Base-by-base conservation (phyloP, 2,329 filamentous ascomycete species). In the Microcyclospora pomicola region DNA sequence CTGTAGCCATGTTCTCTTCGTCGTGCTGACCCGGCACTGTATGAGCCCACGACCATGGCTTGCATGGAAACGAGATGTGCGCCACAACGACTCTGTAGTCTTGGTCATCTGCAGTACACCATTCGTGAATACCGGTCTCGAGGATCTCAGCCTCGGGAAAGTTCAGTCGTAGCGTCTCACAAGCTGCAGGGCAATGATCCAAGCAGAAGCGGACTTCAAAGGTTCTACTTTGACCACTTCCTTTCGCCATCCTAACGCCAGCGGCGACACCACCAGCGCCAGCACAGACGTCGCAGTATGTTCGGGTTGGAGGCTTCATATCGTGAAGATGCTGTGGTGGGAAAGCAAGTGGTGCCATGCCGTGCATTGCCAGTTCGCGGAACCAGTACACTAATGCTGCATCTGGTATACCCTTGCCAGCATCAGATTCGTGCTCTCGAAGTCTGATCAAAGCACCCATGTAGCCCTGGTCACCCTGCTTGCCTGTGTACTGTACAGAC, bases 51-150 rank as follows among this genome's bases (percentile, higher is more conserved):
- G 82, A 87, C 54, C 78, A 87, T 2, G 71, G 74, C 47, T 88
- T 82, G 39, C 85, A 92, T 0, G 84, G 83, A 0, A 82, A 82
- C 0, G 80, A 85, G 0, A 86, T 59, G 45, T 92, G 84, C 0
- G 83, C 60, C 2, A 88, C 62, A 47, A 91, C 82, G 0, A 79
- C 71, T 3, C 15, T 16, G 19, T 24, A 24, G 7, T 24, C 19
- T 24, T 24, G 4, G 4, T 7, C 19, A 24, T 24, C 19, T 24
- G 19, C 19, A 5, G 19, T 24, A 24, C 19, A 24, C 19, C 19
- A 24, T 4, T 24, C 19, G 14, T 35, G 36, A 15, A 44, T 27
- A 7, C 46, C 37, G 7, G 35, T 39, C 1, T 42, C 15, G 1
- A 42, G 35, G 2, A 51, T 31, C 6, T 51, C 37, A 0, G 50